Evolutionary conservation across 2,329 filamentous ascomycete species (phyloP), one percentile per base, ranked within the genome.

Genomic region (Talaromyces sp.): DNA sequence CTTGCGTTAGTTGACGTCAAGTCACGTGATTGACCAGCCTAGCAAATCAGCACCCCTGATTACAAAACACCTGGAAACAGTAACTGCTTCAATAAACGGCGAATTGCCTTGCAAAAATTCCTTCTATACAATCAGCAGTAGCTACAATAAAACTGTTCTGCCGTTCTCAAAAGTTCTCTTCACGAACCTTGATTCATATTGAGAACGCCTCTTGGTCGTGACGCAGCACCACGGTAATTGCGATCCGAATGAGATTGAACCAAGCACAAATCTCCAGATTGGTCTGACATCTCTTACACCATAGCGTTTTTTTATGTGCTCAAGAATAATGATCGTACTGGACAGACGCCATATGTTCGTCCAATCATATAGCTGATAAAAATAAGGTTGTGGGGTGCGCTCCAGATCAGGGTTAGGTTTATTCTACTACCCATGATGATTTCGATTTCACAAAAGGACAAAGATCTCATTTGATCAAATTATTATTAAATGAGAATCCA

Each of bases 1-100:
- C 43, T 57, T 58, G 24, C 38, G 21, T 19, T 11, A 29, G 50
- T 43, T 61, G 59, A 61, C 59, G 59, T 61, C 59, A 61, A 61
- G 9, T 52, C 55, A 61, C 59, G 59, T 61, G 59, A 55, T 43
- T 50, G 21, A 27, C 0, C 21, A 0, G n/a, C 6, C 6, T 8
- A 50, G 13, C 27, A 26, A 41, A 29, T 49, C 27, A 38, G 29
- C 32, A 5, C 32, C 14, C 14, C 32, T 13, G 32, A 35, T 35
- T 35, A 35, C 32, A 35, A 17, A 35, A n/a, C n/a, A n/a, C n/a
- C n/a, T n/a, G n/a, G n/a, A n/a, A n/a, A n/a, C n/a, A n/a, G n/a
- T n/a, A n/a, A n/a, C n/a, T n/a, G 32, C 32, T 35, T 35, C 14
- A 17, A 14, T 35, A 35, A 14, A 32, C 31, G 13, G 11, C 10